Conservation (phyloP, 805 yeast genomes). For the Suhomyces kilbournensis region DNA sequence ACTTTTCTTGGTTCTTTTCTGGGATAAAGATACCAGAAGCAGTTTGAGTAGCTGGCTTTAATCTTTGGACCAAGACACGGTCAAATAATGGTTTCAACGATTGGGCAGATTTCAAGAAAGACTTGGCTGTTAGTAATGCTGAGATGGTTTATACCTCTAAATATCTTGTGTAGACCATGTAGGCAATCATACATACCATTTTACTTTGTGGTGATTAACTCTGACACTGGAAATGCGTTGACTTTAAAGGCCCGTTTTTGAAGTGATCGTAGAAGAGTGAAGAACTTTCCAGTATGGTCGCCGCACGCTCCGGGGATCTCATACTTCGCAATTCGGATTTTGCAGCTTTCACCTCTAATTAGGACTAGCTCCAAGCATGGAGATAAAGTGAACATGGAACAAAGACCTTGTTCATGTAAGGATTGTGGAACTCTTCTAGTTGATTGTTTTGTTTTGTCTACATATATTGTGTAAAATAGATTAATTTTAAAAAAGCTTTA, state of each 20-base stretch:
- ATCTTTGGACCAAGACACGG: conserved; percentile 93
- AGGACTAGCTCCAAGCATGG: not conserved
- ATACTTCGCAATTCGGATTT: not conserved
- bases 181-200: conserved; percentile 1
- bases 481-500: not conserved
- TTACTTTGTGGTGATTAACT: not conserved
- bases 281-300: conserved; percentile 3
- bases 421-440: not conserved
- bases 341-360: not conserved
- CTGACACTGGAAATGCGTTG: not conserved
- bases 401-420: not conserved
- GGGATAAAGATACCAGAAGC: conserved; percentile 92
- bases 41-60: conserved; percentile 87
- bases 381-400: not conserved
- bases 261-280: conserved; percentile 1
- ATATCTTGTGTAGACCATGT: not conserved
- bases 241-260: not conserved
- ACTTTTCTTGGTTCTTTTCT: conserved; percentile 92
- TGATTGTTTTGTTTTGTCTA: not conserved
- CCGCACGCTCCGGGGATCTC: not conserved
- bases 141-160: not conserved
- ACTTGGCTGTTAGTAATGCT: conserved; percentile 30
- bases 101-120: conserved; percentile 77
- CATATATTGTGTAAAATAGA: not conserved
- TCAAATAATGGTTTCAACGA: conserved; percentile 89